These are phyloP conservation scores for Acacia acuminata DNA, from an alignment of 306 rosid genomes.

Conservation along the genomic window DNA sequence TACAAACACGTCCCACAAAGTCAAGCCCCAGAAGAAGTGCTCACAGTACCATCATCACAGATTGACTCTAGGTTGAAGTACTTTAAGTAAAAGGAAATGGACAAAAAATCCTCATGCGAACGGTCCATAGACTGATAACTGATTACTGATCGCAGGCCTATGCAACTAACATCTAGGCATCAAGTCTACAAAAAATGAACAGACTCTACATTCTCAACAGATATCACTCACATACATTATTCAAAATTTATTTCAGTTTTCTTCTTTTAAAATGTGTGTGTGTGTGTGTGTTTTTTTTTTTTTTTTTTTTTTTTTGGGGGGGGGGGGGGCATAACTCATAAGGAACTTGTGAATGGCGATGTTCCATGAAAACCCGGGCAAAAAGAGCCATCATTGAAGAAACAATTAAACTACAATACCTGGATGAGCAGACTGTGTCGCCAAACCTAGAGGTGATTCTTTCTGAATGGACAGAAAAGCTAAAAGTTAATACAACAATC, in stretches of 20 bases:
- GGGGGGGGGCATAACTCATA: not conserved
- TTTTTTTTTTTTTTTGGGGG: not conserved
- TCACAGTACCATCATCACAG: not conserved
- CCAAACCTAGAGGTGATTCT: slow-evolving; percentile 33
- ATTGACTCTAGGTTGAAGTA: not conserved
- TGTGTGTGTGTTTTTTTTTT: too few species aligned
- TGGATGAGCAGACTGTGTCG: slow-evolving; percentile 41
- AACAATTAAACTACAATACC: slow-evolving; percentile 3
- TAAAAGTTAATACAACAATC: slow-evolving; percentile 20
- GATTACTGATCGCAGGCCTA: not conserved
- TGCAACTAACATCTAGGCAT: not conserved
- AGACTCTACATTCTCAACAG: not conserved
- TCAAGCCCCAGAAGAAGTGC: not conserved
- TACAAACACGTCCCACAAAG: not conserved
- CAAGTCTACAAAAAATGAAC: not conserved
- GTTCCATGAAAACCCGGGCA: not conserved
- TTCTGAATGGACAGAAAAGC: slow-evolving; percentile 29
- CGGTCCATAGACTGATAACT: too few species aligned
- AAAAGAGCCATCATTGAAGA: not conserved
- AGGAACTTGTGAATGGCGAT: not conserved
- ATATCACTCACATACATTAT: not conserved
- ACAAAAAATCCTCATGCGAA: not conserved
- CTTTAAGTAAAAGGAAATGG: not conserved
- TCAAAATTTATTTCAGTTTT: not conserved
- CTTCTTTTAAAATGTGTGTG: too few species aligned